Evolutionary conservation across 2,329 filamentous ascomycete genomes (phyloP), one percentile per base, ranked within the genome.

Genomic region (Zasmidium citrigriseum): DNA sequence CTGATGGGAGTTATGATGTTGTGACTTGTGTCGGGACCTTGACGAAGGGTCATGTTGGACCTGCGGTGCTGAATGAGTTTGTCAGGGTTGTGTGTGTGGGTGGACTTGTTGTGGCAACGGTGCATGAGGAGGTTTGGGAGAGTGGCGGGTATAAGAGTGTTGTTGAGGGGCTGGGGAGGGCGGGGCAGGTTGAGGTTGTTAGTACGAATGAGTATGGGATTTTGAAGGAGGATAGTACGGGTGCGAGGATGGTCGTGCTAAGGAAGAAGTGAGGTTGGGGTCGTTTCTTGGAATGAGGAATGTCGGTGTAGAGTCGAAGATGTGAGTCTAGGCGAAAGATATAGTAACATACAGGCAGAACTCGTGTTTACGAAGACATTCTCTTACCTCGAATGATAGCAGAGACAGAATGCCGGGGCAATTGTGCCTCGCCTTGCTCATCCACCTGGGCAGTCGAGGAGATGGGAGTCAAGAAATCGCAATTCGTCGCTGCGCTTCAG

Each of bases 31-130:
- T 64, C 10, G 62, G 62, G 0, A 64, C 62, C 1, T 44, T 64
- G 23, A 64, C 62, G 41, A 62, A 64, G 29, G 60, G 60, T 20
- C 62, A 64, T 49, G 60, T 64, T 14, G 62, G 62, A 5, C 55
- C 59, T 12, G 18, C 27, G 10, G 54, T 55, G 2, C n/a, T 64
- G 1, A 18, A 25, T 2, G 62, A 62, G 22, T 62, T 64, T 51
- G 59, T 56, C 41, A 55, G 61, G 46, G 56, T 61, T 23, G 54
- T 58, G 29, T 14, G 27, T 11, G 24, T 45, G 7, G 56, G 61
- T 4, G 60, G 59, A 12, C 18, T 64, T 29, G 47, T 62, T 10
- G 58, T 62, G 3, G 62, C 55, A 4, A 64, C 62, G 21, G 54
- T 64, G 38, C 57, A 62, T 55, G 60, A 58, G 20, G 62, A 62